Evolutionary conservation across 352 stramenopile species (phyloP).

Genomic region (Pythium coloratum): DNA sequence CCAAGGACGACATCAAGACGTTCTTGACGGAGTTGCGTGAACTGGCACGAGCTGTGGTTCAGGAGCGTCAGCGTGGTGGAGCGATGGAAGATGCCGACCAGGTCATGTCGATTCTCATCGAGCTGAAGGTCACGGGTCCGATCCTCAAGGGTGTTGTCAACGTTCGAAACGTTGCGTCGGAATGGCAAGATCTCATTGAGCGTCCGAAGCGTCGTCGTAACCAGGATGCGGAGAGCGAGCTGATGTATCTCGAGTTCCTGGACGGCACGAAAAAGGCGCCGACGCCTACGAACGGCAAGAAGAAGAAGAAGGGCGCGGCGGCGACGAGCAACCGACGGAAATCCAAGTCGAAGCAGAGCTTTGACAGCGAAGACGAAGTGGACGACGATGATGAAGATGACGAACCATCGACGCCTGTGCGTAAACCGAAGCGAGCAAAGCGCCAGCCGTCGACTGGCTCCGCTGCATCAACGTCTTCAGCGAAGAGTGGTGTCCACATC

Average conservation of each 20-base stretch:
- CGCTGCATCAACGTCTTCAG: neutral
- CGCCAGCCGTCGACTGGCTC: neutral
- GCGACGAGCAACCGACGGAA: constrained; percentile 32
- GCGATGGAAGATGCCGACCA: constrained; percentile 83
- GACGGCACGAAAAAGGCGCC: constrained; percentile 62
- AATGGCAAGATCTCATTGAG: constrained; percentile 88
- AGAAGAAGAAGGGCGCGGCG: constrained; percentile 36
- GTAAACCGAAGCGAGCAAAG: constrained; percentile 29
- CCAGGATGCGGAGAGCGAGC: constrained; percentile 76
- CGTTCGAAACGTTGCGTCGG: constrained; percentile 66
- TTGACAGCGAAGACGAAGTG: constrained; percentile 26
- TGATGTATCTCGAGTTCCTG: constrained; percentile 88
- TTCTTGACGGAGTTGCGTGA: constrained; percentile 82
- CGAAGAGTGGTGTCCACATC: constrained; percentile 34
- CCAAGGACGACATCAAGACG: constrained; percentile 77
- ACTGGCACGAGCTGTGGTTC: constrained; percentile 75
- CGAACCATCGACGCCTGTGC: constrained; percentile 11
- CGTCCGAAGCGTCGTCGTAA: constrained; percentile 84
- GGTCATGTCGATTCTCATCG: constrained; percentile 85
- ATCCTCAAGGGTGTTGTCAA: constrained; percentile 75
- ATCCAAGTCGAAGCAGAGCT: constrained; percentile 33
- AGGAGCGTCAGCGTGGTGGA: constrained; percentile 82
- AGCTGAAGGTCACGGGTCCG: constrained; percentile 84
- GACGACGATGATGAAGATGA: constrained; percentile 34
- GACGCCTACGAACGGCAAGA: constrained; percentile 23